These are phyloP conservation scores for Trichosporon ovoides DNA, from an alignment of 1,284 basidiomycete species.

Conservation along the genomic window DNA sequence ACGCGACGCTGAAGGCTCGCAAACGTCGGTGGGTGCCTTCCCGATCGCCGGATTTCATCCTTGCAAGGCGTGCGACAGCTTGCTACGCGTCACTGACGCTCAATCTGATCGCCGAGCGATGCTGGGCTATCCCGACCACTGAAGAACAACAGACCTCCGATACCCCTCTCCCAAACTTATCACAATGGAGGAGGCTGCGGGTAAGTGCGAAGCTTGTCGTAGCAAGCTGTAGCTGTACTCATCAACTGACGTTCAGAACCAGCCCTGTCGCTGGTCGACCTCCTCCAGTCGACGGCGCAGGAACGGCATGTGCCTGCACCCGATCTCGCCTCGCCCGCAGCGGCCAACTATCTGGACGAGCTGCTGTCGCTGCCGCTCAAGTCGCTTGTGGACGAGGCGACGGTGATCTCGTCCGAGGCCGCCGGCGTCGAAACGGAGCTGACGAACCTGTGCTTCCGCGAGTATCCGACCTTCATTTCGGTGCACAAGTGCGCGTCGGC, in stretches of 20 bases:
- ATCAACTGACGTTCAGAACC: constrained; percentile 14
- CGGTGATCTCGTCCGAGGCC: constrained; percentile 67
- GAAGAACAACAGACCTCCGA: neutral
- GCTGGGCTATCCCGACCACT: neutral
- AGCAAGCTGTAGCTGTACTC: neutral
- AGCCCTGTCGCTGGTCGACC: constrained; percentile 29
- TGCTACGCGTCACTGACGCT: constrained; percentile 1
- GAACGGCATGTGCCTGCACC: constrained; percentile 9
- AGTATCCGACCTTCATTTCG: constrained; percentile 80
- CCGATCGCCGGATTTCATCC: neutral
- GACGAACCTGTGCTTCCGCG: constrained; percentile 77
- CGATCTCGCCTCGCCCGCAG: constrained; percentile 24
- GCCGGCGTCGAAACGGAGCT: constrained; percentile 78
- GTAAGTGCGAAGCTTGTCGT: constrained; percentile 5
- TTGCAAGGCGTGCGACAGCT: neutral
- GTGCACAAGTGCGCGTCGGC: constrained; percentile 59
- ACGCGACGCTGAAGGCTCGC: neutral
- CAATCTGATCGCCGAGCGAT: neutral
- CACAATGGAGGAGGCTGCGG: constrained; percentile 25
- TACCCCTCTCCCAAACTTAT: neutral
- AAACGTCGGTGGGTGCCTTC: neutral
- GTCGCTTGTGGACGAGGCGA: constrained; percentile 65
- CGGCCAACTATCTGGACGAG: constrained; percentile 47
- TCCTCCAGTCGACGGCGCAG: constrained; percentile 25
- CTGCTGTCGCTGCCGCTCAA: constrained; percentile 62